Evolutionary conservation across 257 asterid species (phyloP), one percentile per base, ranked within the genome.

Genomic region (Jacaranda copaia): DNA sequence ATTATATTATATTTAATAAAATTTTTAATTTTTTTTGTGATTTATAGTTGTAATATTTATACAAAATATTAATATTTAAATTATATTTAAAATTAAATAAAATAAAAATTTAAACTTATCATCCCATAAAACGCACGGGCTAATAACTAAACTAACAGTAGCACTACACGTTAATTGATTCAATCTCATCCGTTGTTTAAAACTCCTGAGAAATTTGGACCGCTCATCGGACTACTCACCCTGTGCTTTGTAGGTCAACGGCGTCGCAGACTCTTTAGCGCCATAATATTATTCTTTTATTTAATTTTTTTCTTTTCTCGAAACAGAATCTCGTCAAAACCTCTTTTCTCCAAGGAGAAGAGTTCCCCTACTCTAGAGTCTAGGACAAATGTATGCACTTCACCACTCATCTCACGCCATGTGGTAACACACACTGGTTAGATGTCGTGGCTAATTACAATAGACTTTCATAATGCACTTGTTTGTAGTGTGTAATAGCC

Each of bases 161-260:
- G 7, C 3, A 1, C 38, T 66, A n/a, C 48, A 59, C 69, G 69
- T 59, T 12, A 18, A 8, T n/a, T 32, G 32, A 66, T n/a, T 15
- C 52, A 74, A 82, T 77, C 83, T 51, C 46, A 60, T 8, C 87
- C 82, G 77, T 68, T n/a, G 3, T 68, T 53, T 9, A 14, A 19
- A 14, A 52, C 10, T 48, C 57, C 1, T 18, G 59, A 40, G 15
- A 62, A 8, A 84, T 86, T 81, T 20, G 6, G 5, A 32, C 84
- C 87, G 81, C 77, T 35, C 19, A 80, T 77, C 36, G 9, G 36
- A 39, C 45, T 66, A 32, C 68, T 68, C 48, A 60, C 52, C 11
- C 55, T 15, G 36, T 51, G 6, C 52, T 32, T 38, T 32, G 16
- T 85, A 75, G 70, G 89, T 84, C 89, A 88, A 85, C 87, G 75